Base-by-base conservation (phyloP, 768 basidiomycete species). In the Austroboletus eburneus region DNA sequence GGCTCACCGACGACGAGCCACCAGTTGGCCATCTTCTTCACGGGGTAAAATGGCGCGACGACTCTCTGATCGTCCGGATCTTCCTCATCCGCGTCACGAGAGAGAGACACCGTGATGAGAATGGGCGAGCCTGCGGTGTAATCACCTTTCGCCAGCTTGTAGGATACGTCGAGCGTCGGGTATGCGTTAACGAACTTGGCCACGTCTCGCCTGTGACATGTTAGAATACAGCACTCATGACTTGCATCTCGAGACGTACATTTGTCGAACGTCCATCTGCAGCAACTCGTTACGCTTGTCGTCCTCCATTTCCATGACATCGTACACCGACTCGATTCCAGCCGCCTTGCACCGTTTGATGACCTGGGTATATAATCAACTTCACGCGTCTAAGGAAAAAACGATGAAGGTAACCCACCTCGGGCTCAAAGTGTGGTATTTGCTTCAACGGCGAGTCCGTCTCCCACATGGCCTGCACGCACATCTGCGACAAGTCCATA, bases 401-500 rank as follows among this genome's bases (percentile, higher is more conserved):
- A 25, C 29, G 27, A 5, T 16, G 25, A 57, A 75, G 44, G 9
- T 2, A 6, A 53, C 57, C 0, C 57, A 94, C 90, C 43, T 95
- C 91, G 6, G 82, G 69, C 55, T 95, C 91, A 67, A 98, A 99
- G 68, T 96, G 93, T 9, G 96, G 96, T 35, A 99, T 86, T 65
- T 99, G 95, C 61, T 89, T 92, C 56, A 98, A 68, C 0, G 94
- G 93, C 30, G 90, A 92, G 66, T 99, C 96, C 9, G 83, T 86
- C 62, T 99, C 95, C 96, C 96, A 98, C 68, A 95, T 83, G 0
- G 88, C 92, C 65, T 98, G 96, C 5, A 97, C 91, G 66, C 91
- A 94, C 95, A 98, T 98, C 67, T 98, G 96, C 9, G 90, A 90
- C 39, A 98, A 69, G 67, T 99, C 95, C 96, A 98, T 98, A 0